Evolutionary conservation across 352 stramenopile genomes (phyloP).

Genomic region (Globisporangium paddicum): DNA sequence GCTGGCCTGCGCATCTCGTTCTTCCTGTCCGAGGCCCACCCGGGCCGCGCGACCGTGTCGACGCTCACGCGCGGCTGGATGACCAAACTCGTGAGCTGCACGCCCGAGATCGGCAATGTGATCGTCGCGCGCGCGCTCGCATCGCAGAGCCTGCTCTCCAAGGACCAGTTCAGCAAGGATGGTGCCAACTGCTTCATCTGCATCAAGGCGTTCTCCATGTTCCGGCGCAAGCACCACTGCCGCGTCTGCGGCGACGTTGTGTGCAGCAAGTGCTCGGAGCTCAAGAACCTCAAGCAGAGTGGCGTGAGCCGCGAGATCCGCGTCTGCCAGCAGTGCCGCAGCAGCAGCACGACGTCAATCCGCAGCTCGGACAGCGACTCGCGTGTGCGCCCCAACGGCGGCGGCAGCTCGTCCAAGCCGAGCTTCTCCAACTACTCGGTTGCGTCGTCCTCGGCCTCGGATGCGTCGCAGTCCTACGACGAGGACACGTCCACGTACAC

Average conservation of each 20-base stretch:
- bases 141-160: conserved; percentile 58
- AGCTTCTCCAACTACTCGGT: conserved; percentile 46
- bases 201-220: conserved; percentile 63
- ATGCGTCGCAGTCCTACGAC: conserved; percentile 43
- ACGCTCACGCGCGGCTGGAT: conserved; percentile 78
- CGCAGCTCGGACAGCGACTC: conserved; percentile 42
- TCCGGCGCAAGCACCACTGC: conserved; percentile 84
- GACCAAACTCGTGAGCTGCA: conserved; percentile 78
- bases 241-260: conserved; percentile 81
- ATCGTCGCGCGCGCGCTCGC: conserved; percentile 62
- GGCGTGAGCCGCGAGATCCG: conserved; percentile 69
- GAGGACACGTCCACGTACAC: conserved; percentile 28
- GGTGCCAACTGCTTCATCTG: conserved; percentile 70
- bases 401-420: conserved; percentile 31
- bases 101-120: conserved; percentile 55
- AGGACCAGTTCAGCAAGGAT: conserved; percentile 78
- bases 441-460: conserved; percentile 40
- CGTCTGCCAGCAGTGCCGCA: conserved; percentile 66
- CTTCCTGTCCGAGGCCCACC: conserved; percentile 71
- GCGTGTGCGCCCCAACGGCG: conserved; percentile 19
- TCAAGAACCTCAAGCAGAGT: conserved; percentile 65
- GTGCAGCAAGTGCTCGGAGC: conserved; percentile 80
- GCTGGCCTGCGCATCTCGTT: conserved; percentile 63
- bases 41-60: conserved; percentile 59
- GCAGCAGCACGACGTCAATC: conserved; percentile 50